Evolutionary conservation across 768 basidiomycete genomes (phyloP).

Genomic region (Sporobolomyces roseus): DNA sequence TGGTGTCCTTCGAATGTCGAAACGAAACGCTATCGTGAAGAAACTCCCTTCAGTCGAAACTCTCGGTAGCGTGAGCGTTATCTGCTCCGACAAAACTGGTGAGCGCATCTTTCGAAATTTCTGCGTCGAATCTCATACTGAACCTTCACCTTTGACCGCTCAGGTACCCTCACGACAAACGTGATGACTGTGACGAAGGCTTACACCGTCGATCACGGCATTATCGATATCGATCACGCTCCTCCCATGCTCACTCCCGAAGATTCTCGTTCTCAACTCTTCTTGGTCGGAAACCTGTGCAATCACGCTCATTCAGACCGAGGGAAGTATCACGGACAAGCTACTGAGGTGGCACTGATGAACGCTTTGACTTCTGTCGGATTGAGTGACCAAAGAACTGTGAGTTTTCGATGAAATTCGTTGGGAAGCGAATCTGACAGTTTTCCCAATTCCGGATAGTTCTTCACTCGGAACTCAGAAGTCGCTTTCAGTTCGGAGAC

Average conservation of each 20-base stretch:
- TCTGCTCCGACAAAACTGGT: conserved; percentile 97
- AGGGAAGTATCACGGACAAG: conserved; percentile 74
- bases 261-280: conserved; percentile 59
- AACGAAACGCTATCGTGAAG: conserved; percentile 93
- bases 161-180: conserved; percentile 87
- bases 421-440: not conserved
- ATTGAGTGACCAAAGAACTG: conserved; percentile 65
- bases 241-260: conserved; percentile 49
- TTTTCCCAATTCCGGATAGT: conserved; percentile 46
- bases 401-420: conserved; percentile 49
- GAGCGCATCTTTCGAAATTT: not conserved
- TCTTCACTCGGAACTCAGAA: conserved; percentile 57
- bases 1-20: conserved; percentile 89
- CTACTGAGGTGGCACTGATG: conserved; percentile 86
- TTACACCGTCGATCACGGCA: conserved; percentile 76
- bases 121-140: not conserved
- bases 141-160: conserved; percentile 15
- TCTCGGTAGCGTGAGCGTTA: conserved; percentile 89
- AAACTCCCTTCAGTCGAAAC: conserved; percentile 93
- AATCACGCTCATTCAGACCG: conserved; percentile 79
- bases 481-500: conserved; percentile 87
- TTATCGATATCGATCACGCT: conserved; percentile 60
- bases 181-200: conserved; percentile 89
- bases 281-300: conserved; percentile 81
- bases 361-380: conserved; percentile 69